Base-by-base conservation (phyloP, 306 rosid species). In the Psophocarpus tetragonolobus region DNA sequence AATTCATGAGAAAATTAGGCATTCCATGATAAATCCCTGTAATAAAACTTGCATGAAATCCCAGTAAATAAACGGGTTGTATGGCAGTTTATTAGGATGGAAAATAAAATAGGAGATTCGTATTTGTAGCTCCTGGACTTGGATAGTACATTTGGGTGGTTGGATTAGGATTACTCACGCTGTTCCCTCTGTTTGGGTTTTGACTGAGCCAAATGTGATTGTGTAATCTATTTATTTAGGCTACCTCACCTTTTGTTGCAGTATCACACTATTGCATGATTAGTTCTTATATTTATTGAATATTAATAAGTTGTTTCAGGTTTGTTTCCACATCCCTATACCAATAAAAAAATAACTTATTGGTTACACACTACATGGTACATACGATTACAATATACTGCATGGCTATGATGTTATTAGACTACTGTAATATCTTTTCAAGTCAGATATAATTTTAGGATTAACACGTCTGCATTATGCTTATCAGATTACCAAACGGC, bases 401-500 rank as follows among this genome's bases (percentile, higher is more conserved):
- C 73, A 53, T 35, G 66, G 24, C 24, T 27, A 15, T 36, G 71
- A 60, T 18, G 62, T 48, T 63, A 70, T 35, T 68, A 14, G 29
- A 67, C 42, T 48, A 20, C n/a, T 36, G 23, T 12, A 38, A 21
- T 74, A 32, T 48, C 38, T 41, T n/a, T 27, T 64, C 3, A 32
- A 56, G 60, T 65, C 32, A 15, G 53, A 39, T 21, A 20, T 48
- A 21, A 30, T 21, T 60, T 33, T 36, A 64, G 15, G 26, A 8
- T 66, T 51, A n/a, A 77, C 3, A 4, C 39, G 56, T 44, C 54
- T 50, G 6, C 5, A 4, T 51, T 74, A 63, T 77, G 27, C 42
- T 80, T 54, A 62, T 74, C 75, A 94, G 98, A 89, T 94, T 56
- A 88, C 97, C 15, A 91, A 79, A 81, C 91, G 91, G 60, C 87